Base-by-base conservation (phyloP, 139 green algal species). In the Astrephomene gubernaculifera region DNA sequence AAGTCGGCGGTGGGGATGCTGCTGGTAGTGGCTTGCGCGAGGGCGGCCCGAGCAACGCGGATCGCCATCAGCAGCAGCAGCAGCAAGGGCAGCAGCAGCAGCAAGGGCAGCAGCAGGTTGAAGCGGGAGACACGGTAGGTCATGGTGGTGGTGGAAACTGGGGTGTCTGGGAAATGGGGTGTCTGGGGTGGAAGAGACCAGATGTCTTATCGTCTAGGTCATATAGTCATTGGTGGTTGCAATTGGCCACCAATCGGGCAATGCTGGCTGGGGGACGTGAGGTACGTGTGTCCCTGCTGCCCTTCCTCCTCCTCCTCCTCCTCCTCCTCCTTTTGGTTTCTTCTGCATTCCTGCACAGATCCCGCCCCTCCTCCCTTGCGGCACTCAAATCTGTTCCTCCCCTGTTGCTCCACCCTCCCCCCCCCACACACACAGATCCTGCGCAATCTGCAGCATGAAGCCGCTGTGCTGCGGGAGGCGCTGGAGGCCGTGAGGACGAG, bases 1-100 rank as follows among this genome's bases (percentile, higher is more conserved):
- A 22, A 29, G 35, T 4, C 22, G 65, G 33, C 7, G 64, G 64
- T 41, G 64, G 33, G 45, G 65, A 35, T 8, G 65, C 49, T 25
- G 49, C 49, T 57, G 49, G 49, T 17, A 57, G 12, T 57, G 49
- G 49, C 49, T n/a, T n/a, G n/a, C n/a, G n/a, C n/a, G n/a, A 49
- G 65, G n/a, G 65, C 65, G n/a, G 68, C 68, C n/a, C n/a, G n/a
- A 45, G 31, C 65, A 75, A 14, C 67, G n/a, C n/a, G n/a, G n/a
- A 73, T 35, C 67, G 31, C 21, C 67, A 29, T 35, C 36, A 53
- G n/a, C 67, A 52, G n/a, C 67, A 49, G 36, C 36, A 73, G 27
- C 68, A 52, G 68, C 68, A 52, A 35, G n/a, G 54, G 54, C 39
- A 7, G 8, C 3, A 73, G 4, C 35, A 24, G 67, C 33, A 44